Conservation (phyloP, 1,284 basidiomycete genomes). For the Neonothopanus nambi region DNA sequence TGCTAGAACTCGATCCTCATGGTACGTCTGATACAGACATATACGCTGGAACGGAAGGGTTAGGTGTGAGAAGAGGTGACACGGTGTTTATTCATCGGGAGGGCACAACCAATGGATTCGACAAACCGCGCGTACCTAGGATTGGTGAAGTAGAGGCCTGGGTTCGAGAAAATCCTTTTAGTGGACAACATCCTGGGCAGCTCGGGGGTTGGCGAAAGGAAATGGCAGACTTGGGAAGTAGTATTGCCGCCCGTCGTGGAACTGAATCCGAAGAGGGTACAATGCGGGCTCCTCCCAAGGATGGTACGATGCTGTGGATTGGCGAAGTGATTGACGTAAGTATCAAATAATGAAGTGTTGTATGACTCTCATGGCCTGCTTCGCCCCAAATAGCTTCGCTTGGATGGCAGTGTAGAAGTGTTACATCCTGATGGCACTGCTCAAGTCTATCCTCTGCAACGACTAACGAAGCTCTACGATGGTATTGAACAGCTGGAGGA, state of each 20-base stretch:
- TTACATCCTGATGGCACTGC: constrained; percentile 56
- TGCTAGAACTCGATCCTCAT: constrained; percentile 87
- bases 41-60: constrained; percentile 51
- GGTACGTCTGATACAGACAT: constrained; percentile 57
- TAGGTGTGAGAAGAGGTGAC: constrained; percentile 82
- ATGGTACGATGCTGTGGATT: constrained; percentile 61
- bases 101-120: constrained; percentile 67
- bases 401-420: constrained; percentile 70
- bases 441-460: constrained; percentile 56
- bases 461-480: constrained; percentile 72
- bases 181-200: constrained; percentile 40
- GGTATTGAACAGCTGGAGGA: constrained; percentile 79
- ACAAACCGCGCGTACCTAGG: constrained; percentile 64
- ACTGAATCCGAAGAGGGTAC: constrained; percentile 42
- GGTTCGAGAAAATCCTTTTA: constrained; percentile 62
- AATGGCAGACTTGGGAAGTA: constrained; percentile 62
- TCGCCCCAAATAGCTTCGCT: constrained; percentile 49
- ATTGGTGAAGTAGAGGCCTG: constrained; percentile 81
- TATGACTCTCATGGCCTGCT: neutral
- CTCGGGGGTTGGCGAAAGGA: constrained; percentile 67
- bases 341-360: constrained; percentile 14
- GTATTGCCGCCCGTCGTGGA: constrained; percentile 52
- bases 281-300: constrained; percentile 43
- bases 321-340: constrained; percentile 78
- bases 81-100: constrained; percentile 77